Evolutionary conservation across 2,329 filamentous ascomycete genomes (phyloP).

Genomic region (Colletotrichum lentis): DNA sequence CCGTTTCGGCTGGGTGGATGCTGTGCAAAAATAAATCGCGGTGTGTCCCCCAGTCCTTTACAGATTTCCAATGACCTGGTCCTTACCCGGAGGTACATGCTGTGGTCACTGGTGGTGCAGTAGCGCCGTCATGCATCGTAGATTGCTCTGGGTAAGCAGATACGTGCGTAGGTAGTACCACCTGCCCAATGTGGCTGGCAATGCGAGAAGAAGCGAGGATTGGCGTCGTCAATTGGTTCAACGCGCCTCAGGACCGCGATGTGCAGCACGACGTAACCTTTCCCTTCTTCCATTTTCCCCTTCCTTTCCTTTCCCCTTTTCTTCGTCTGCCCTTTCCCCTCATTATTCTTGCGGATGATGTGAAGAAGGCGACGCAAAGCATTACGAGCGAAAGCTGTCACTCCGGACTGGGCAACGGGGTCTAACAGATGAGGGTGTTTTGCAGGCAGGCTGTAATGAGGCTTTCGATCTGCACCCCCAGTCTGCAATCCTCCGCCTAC

Average conservation of each 20-base stretch:
- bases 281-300: too few species aligned
- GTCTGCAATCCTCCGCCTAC: not conserved
- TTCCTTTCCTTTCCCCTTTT: too few species aligned
- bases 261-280: too few species aligned
- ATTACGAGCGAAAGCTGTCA: not conserved
- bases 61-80: constrained; percentile 8
- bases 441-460: not conserved
- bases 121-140: not conserved
- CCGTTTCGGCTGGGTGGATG: constrained; percentile 22
- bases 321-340: too few species aligned
- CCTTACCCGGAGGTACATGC: not conserved
- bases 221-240: not conserved
- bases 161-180: constrained; percentile 9
- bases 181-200: constrained; percentile 26
- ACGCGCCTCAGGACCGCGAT: not conserved
- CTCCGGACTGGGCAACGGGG: constrained; percentile 4
- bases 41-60: not conserved
- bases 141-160: not conserved
- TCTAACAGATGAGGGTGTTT: not conserved
- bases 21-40: constrained; percentile 16
- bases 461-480: not conserved
- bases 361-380: not conserved
- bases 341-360: not conserved
- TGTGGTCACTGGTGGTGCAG: not conserved
- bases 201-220: constrained; percentile 12